A percentile compares a stretch with the other conserved stretches of the same genome.
Conservation (phyloP, 202 grass and related monocot genomes). For the Setaria italica region DNA sequence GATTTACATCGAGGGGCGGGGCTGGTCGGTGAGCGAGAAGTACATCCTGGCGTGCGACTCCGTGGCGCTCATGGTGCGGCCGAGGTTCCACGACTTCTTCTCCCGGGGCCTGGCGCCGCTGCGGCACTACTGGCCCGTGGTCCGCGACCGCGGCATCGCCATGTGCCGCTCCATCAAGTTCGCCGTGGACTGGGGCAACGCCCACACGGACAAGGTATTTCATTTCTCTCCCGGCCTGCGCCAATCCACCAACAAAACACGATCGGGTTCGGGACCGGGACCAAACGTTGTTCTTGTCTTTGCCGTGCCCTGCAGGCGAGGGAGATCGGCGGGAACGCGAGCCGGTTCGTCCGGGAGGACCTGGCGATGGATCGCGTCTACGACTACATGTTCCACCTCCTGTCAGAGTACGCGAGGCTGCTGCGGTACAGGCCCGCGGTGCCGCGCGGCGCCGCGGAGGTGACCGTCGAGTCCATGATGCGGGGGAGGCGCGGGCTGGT, state of each 20-base stretch:
- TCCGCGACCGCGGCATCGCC: slow-evolving; percentile 36
- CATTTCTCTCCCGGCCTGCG: rapidly evolving
- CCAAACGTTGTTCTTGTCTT: not conserved
- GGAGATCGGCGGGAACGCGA: slow-evolving; percentile 47
- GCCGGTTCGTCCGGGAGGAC: slow-evolving; percentile 58
- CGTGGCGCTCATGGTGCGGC: slow-evolving; percentile 59
- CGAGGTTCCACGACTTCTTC: slow-evolving; percentile 76
- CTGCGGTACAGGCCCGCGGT: slow-evolving; percentile 58
- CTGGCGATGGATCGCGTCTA: slow-evolving; percentile 69
- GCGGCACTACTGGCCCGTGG: slow-evolving; percentile 74
- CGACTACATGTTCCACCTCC: slow-evolving; percentile 74
- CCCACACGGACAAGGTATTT: slow-evolving; percentile 62
- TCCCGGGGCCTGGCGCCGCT: slow-evolving; percentile 64
- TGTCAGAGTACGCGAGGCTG: slow-evolving; percentile 59
- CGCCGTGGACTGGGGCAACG: slow-evolving; percentile 84
- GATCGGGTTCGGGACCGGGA: not conserved
- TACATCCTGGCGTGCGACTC: slow-evolving; percentile 84
- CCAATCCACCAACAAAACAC: not conserved
- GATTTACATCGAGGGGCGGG: slow-evolving; percentile 75
- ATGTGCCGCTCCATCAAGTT: slow-evolving; percentile 72
- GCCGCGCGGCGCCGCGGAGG: slow-evolving; percentile 45
- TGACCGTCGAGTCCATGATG: slow-evolving; percentile 60
- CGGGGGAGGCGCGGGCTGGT: slow-evolving; percentile 15
- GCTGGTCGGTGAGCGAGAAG: slow-evolving; percentile 91
- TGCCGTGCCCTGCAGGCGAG: slow-evolving; percentile 34